phyloP scores from a whole-genome alignment of 495 filamentous ascomycete species.

The Apodospora peruviana region DNA sequence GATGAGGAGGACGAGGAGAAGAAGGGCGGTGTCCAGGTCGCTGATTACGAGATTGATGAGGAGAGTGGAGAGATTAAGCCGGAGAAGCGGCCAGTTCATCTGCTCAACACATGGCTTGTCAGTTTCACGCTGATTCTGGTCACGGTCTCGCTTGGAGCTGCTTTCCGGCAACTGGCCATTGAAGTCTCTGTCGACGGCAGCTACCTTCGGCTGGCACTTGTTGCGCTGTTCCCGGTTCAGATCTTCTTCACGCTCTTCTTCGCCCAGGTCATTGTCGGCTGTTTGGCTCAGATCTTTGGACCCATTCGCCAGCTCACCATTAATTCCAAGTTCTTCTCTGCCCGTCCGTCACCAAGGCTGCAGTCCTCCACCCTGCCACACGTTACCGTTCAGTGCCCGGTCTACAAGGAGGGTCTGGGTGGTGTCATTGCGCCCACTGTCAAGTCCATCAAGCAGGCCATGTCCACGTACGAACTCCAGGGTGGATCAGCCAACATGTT shows the following conservation, averaged over 20 bases:
- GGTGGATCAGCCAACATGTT: slow-evolving; percentile 78
- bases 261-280: slow-evolving; percentile 67
- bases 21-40: slow-evolving; percentile 36
- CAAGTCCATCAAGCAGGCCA: slow-evolving; percentile 64
- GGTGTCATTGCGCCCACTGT: slow-evolving; percentile 65
- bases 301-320: slow-evolving; percentile 64
- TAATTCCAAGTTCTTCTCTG: slow-evolving; percentile 78
- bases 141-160: slow-evolving; percentile 58
- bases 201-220: slow-evolving; percentile 55
- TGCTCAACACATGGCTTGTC: slow-evolving; percentile 64
- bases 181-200: slow-evolving; percentile 59
- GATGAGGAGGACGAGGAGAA: slow-evolving; percentile 44
- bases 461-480: slow-evolving; percentile 74
- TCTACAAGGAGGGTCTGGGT: slow-evolving; percentile 65
- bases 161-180: slow-evolving; percentile 59
- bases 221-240: slow-evolving; percentile 61
- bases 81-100: slow-evolving; percentile 57
- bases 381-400: slow-evolving; percentile 66
- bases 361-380: slow-evolving; percentile 52
- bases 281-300: slow-evolving; percentile 67
- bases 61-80: slow-evolving; percentile 62
- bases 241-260: slow-evolving; percentile 79
- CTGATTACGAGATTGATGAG: slow-evolving; percentile 57
- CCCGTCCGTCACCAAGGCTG: slow-evolving; percentile 54
- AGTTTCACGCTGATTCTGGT: slow-evolving; percentile 58